Evolutionary conservation across 2,329 filamentous ascomycete species (phyloP).

Genomic region (Phaeosphaeriaceae sp.): DNA sequence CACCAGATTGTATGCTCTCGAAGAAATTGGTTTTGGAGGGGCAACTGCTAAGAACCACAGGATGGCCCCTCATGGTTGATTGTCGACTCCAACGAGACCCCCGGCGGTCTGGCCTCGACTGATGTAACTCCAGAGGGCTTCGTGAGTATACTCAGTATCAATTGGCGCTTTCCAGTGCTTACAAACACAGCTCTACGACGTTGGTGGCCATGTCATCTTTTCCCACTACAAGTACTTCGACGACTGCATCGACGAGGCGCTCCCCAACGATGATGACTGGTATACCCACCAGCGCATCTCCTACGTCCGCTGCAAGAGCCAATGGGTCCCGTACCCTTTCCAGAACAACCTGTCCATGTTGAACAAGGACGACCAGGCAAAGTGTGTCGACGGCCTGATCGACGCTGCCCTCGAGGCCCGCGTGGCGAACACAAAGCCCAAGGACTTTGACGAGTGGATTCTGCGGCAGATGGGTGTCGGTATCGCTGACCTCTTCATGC

Average conservation of each 20-base stretch:
- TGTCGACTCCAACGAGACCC: slow-evolving; percentile 87
- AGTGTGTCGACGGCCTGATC: slow-evolving; percentile 93
- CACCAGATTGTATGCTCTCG: slow-evolving; percentile 81
- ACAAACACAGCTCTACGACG: slow-evolving; percentile 81
- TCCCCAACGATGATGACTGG: slow-evolving; percentile 94
- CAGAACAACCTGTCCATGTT: slow-evolving; percentile 99
- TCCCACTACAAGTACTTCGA: slow-evolving; percentile 99
- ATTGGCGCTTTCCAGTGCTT: slow-evolving; percentile 19
- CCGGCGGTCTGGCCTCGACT: slow-evolving; percentile 94
- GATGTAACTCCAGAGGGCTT: slow-evolving; percentile 96
- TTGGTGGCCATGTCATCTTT: slow-evolving; percentile 98
- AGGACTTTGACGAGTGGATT: slow-evolving; percentile 99
- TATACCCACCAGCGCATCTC: slow-evolving; percentile 98
- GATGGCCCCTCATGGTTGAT: slow-evolving; percentile 95
- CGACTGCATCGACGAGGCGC: slow-evolving; percentile 96
- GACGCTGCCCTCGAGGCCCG: slow-evolving; percentile 89
- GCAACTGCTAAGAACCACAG: slow-evolving; percentile 58
- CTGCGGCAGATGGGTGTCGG: slow-evolving; percentile 88
- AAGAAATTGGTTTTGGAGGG: slow-evolving; percentile 3
- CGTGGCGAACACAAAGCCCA: slow-evolving; percentile 87
- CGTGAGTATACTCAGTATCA: slow-evolving; percentile 66
- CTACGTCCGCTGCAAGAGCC: slow-evolving; percentile 94
- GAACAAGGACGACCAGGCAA: slow-evolving; percentile 95
- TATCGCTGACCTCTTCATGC: slow-evolving; percentile 95
- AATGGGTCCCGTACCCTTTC: slow-evolving; percentile 99